These are phyloP conservation scores for Panicum hallii DNA, from an alignment of 202 grass and related monocot genomes.

Conservation along the genomic window DNA sequence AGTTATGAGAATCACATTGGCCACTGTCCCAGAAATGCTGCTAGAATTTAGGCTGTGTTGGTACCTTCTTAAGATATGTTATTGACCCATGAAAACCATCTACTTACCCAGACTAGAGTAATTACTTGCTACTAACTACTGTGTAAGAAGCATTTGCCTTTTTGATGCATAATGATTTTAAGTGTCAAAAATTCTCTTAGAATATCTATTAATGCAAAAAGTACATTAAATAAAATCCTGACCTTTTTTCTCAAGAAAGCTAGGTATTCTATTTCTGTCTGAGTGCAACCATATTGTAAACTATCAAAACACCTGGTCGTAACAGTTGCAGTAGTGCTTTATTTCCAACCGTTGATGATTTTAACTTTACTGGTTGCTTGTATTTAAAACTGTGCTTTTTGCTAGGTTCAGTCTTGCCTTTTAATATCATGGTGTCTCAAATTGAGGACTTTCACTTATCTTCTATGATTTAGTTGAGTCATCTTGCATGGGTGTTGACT, in stretches of 20 bases:
- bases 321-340: neutral
- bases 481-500: constrained; percentile 14
- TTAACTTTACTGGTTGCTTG: neutral
- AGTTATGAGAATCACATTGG: neutral
- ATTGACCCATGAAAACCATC: constrained; percentile 7
- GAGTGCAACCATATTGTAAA: neutral
- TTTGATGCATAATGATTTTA: neutral
- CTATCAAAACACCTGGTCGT: neutral
- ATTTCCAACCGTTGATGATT: neutral
- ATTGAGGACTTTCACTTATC: neutral
- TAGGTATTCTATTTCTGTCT: neutral
- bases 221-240: neutral
- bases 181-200: neutral
- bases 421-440: constrained; percentile 1
- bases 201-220: neutral
- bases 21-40: neutral
- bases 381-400: constrained; percentile 11
- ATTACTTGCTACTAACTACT: neutral
- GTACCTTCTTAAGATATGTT: neutral
- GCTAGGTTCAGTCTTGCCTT: neutral
- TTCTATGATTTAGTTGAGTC: neutral
- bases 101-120: neutral
- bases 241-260: neutral
- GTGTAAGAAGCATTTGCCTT: neutral
- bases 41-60: neutral